Evolutionary conservation across 2,329 filamentous ascomycete genomes (phyloP).

Genomic region (Fusarium keratoplasticum): DNA sequence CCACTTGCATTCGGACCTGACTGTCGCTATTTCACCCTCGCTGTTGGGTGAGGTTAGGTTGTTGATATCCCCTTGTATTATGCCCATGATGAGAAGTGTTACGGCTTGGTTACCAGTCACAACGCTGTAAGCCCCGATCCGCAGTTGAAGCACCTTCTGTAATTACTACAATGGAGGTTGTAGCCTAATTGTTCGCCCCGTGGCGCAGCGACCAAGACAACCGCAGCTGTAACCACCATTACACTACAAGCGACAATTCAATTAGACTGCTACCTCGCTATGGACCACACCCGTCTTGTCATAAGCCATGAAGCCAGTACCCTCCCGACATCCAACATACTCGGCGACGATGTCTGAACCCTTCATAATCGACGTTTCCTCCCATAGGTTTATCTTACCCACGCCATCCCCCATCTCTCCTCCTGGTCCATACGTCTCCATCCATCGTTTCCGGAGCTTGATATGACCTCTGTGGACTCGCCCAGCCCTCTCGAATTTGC

Average conservation of each 20-base stretch:
- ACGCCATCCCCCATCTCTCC: constrained; percentile 1
- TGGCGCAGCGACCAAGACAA: too few species aligned
- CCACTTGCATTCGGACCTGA: too few species aligned
- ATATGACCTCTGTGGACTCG: constrained; percentile 2
- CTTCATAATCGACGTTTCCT: constrained; percentile 8
- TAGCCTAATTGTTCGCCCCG: too few species aligned
- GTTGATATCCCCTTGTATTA: too few species aligned
- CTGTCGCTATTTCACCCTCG: too few species aligned
- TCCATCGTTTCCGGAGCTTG: constrained; percentile 1
- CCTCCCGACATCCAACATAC: constrained; percentile 11
- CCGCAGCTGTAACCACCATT: too few species aligned
- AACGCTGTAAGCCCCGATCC: too few species aligned
- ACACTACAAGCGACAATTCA: background rate
- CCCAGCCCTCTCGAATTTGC: background rate
- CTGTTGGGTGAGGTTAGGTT: too few species aligned
- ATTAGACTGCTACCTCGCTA: background rate
- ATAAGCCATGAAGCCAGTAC: constrained; percentile 17
- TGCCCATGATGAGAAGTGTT: too few species aligned
- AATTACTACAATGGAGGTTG: too few species aligned
- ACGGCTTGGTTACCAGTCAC: too few species aligned
- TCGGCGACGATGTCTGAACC: constrained; percentile 8
- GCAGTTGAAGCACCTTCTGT: too few species aligned
- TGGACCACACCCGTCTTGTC: background rate
- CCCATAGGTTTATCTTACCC: background rate
- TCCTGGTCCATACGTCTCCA: constrained; percentile 2